Conservation (phyloP, 2,329 filamentous ascomycete genomes). For the Stagonosporopsis cucurbitacearum region DNA sequence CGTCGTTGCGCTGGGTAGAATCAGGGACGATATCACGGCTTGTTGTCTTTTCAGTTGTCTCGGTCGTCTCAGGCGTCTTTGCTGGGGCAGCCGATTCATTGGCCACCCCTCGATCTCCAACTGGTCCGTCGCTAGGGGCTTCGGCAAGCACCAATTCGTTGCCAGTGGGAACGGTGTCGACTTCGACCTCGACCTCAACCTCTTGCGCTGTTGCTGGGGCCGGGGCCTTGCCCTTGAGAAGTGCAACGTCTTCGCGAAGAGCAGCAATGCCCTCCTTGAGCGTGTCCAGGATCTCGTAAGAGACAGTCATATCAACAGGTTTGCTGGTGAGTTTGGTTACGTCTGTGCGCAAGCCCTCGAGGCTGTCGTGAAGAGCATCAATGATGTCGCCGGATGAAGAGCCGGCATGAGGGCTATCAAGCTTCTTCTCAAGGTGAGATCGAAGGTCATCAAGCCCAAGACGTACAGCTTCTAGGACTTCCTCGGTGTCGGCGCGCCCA, state of each 20-base stretch:
- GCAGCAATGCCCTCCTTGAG: conserved; percentile 81
- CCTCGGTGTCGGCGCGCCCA: conserved; percentile 54
- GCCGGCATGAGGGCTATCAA: conserved; percentile 59
- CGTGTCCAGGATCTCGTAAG: conserved; percentile 87
- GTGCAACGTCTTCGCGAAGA: conserved; percentile 79
- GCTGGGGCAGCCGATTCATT: conserved; percentile 58
- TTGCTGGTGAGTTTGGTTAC: conserved; percentile 77
- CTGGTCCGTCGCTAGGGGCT: conserved; percentile 36
- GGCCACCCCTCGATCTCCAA: conserved; percentile 42
- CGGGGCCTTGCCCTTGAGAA: conserved; percentile 60
- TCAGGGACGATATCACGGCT: conserved; percentile 51
- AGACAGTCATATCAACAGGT: conserved; percentile 80
- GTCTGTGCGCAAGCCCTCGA: conserved; percentile 77
- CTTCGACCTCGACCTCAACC: conserved; percentile 58
- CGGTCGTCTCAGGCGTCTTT: background rate
- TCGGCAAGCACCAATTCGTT: conserved; percentile 60
- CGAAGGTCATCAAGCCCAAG: conserved; percentile 59
- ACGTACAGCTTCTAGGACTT: conserved; percentile 57
- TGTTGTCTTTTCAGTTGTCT: conserved; percentile 47
- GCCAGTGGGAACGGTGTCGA: conserved; percentile 52
- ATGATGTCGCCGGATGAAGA: conserved; percentile 65
- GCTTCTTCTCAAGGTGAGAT: conserved; percentile 58
- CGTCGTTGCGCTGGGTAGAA: conserved; percentile 70
- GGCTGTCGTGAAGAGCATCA: conserved; percentile 69
- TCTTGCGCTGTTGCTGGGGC: background rate